Evolutionary conservation across 257 asterid genomes (phyloP), one percentile per base, ranked within the genome.

Genomic region (Echium plantagineum): DNA sequence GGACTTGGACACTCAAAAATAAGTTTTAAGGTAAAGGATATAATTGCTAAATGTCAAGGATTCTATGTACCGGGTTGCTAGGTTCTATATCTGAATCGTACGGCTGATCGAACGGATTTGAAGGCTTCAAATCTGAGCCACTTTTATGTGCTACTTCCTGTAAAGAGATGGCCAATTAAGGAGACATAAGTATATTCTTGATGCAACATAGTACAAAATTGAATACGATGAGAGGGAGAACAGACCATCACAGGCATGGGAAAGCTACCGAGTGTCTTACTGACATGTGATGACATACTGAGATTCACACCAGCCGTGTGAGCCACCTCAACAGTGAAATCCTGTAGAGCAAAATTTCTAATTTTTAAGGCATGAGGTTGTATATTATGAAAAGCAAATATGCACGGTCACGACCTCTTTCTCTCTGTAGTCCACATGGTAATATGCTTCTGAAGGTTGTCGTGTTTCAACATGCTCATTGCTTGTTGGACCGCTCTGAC

Each of bases 51-150:
- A 35, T 35, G 46, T 35, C 46, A 7, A 35, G 46, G 46, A 35
- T 35, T 28, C 18, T 58, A 59, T 80, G 28, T 83, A 90, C 97
- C 84, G 35, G 69, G 67, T 74, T 61, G 63, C 71, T 77, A 63
- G 80, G 59, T 77, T 81, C 89, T 65, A 70, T 63, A 70, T 68
- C 74, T 57, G 83, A 66, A 72, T 80, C 94, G 66, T 56, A 77
- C 32, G 95, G 90, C 59, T 83, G 77, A 77, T 90, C 95, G 77
- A 90, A 90, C 60, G 96, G 97, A 77, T 90, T 90, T 64, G 59
- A 63, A 64, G 85, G 76, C 73, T 72, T 81, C 31, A 38, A 66
- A 74, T 73, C 77, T 62, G 70, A 49, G 55, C 72, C 74, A 77
- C 70, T 62, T 64, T 79, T 62, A 61, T 35, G 46, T 0, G 2